phyloP scores from a whole-genome alignment of 208 protist genomes.

The Acanthamoeba castellanii region DNA sequence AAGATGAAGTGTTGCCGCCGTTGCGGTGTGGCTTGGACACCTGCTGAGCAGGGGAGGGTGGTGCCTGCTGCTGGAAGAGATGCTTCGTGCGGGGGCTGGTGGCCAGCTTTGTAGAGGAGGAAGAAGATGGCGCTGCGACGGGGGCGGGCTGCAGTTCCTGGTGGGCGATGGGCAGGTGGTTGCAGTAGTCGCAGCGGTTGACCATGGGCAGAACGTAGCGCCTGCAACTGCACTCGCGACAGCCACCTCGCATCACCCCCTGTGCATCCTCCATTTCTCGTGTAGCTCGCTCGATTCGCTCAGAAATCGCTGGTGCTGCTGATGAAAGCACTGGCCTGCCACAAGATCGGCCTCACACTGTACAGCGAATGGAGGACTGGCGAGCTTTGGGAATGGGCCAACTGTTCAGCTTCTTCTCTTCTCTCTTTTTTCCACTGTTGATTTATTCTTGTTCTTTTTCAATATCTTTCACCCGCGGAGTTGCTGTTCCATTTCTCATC shows the following conservation, averaged over 20 bases:
- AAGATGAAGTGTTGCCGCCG: neutral
- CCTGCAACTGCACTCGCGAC: slow-evolving; percentile 7
- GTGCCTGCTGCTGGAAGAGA: neutral
- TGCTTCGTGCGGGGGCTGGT: neutral
- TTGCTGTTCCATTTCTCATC: neutral
- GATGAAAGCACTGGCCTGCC: neutral
- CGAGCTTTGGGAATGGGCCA: neutral
- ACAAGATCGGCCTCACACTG: neutral
- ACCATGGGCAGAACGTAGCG: neutral
- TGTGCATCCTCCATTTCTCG: slow-evolving; percentile 12
- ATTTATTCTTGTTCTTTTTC: no score
- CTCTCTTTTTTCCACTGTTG: neutral
- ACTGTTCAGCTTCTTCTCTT: slow-evolving; percentile 4
- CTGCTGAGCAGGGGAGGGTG: neutral
- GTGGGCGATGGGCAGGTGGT: slow-evolving; percentile 12
- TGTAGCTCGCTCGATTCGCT: neutral
- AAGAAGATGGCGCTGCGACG: neutral
- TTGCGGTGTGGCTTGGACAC: neutral
- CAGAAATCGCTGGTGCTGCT: neutral
- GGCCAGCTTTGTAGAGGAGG: neutral
- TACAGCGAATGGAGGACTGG: neutral
- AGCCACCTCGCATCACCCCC: neutral
- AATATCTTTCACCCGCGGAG: neutral
- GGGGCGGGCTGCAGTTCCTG: neutral
- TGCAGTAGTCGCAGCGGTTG: slow-evolving; percentile 53